Evolutionary conservation across 768 basidiomycete genomes (phyloP).

Genomic region (Suillus luteus): DNA sequence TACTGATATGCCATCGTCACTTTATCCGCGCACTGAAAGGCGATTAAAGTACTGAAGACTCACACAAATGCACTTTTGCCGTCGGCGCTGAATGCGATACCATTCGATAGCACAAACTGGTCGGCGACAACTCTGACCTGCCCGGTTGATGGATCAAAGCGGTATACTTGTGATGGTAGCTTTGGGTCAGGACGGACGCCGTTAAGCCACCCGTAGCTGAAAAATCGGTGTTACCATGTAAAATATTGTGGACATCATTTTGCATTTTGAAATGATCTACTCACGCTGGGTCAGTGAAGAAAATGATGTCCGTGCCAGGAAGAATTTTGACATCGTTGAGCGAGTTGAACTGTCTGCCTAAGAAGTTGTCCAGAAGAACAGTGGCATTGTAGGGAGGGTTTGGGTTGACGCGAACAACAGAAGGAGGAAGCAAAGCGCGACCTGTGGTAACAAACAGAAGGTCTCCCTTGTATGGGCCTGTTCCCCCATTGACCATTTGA

Average conservation of each 20-base stretch:
- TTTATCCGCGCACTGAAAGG: too few relatives aligned
- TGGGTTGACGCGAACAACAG: constrained; percentile 66
- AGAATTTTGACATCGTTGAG: constrained; percentile 78
- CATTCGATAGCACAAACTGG: constrained; percentile 40
- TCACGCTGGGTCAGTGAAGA: constrained; percentile 73
- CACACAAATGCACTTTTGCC: constrained; percentile 34
- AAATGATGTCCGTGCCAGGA: constrained; percentile 62
- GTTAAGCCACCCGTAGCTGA: constrained; percentile 37
- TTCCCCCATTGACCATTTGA: constrained; percentile 76
- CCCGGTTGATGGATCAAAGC: constrained; percentile 43
- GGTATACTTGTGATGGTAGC: constrained; percentile 48
- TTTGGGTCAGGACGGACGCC: constrained; percentile 41
- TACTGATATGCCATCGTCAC: constrained; percentile 12
- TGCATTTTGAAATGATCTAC: too few relatives aligned
- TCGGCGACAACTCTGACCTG: constrained; percentile 46
- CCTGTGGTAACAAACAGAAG: constrained; percentile 68
- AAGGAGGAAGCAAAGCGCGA: constrained; percentile 61
- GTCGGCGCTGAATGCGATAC: constrained; percentile 38
- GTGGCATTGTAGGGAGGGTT: constrained; percentile 64
- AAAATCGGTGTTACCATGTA: too few relatives aligned
- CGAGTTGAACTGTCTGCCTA: constrained; percentile 80
- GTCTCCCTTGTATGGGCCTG: constrained; percentile 60
- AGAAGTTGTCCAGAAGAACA: constrained; percentile 75
- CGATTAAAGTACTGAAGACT: too few relatives aligned
- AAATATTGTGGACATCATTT: too few relatives aligned